Conservation (phyloP, 345 rosid species). For the Linum usitatissimum region DNA sequence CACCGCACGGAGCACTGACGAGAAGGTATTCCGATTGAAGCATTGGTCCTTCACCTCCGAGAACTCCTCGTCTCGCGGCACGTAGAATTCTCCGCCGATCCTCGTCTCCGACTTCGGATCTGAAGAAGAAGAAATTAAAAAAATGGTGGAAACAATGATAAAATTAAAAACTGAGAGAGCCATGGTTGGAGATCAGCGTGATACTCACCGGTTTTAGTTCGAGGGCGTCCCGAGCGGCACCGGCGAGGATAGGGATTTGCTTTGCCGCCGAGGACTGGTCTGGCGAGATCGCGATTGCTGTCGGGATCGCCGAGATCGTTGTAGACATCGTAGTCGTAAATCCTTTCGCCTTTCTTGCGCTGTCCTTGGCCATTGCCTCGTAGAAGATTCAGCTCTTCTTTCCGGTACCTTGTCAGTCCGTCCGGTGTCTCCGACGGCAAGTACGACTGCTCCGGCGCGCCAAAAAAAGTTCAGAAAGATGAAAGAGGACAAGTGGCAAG, state of each 20-base stretch:
- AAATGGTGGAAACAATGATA: too few species aligned
- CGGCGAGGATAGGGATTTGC: neutral
- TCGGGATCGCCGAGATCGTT: constrained; percentile 1
- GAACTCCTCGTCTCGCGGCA: constrained; percentile 29
- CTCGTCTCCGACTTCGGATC: constrained; percentile 25
- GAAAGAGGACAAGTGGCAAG: neutral
- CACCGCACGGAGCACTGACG: constrained; percentile 11
- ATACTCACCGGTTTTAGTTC: neutral
- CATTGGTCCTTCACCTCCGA: constrained; percentile 12
- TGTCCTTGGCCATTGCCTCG: neutral
- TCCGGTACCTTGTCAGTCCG: neutral
- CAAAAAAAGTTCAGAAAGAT: too few species aligned
- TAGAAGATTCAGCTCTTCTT: neutral
- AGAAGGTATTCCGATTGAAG: constrained; percentile 10
- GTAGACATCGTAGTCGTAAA: constrained; percentile 2
- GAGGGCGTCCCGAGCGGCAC: neutral
- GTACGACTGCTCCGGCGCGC: neutral
- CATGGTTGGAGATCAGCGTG: too few species aligned
- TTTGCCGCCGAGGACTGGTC: neutral
- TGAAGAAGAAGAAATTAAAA: constrained; percentile 1
- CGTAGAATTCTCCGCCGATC: constrained; percentile 12
- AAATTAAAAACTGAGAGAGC: too few species aligned
- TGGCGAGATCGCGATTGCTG: neutral
- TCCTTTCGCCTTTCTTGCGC: constrained; percentile 2
- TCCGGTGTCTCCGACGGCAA: neutral